phyloP scores from a whole-genome alignment of 495 filamentous ascomycete species.

The Xylaria intraflava region DNA sequence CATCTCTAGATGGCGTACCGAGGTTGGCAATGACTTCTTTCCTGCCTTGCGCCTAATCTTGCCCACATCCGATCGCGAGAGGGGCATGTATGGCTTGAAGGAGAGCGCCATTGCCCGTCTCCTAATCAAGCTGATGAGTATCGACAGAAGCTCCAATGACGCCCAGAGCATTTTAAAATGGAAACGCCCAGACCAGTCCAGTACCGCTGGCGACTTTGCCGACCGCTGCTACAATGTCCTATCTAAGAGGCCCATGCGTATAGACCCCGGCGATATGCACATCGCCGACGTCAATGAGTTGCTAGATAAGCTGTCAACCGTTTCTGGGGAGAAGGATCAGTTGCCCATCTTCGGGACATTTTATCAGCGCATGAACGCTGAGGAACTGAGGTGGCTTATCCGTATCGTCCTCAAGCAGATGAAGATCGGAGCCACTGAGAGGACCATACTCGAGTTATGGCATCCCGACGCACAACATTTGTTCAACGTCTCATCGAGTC shows the following conservation, averaged over 20 bases:
- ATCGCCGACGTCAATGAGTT: slow-evolving; percentile 86
- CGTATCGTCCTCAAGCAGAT: slow-evolving; percentile 93
- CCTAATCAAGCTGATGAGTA: slow-evolving; percentile 85
- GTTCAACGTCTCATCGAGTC: slow-evolving; percentile 85
- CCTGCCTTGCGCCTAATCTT: slow-evolving; percentile 87
- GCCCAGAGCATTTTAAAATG: slow-evolving; percentile 81
- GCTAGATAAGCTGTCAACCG: slow-evolving; percentile 70
- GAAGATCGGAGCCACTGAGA: slow-evolving; percentile 96
- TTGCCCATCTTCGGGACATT: slow-evolving; percentile 71
- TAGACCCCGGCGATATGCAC: slow-evolving; percentile 64
- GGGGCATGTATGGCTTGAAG: slow-evolving; percentile 91
- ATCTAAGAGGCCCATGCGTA: slow-evolving; percentile 74
- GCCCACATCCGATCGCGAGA: slow-evolving; percentile 89
- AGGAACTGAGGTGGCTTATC: slow-evolving; percentile 90
- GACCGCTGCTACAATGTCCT: slow-evolving; percentile 80
- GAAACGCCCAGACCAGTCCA: slow-evolving; percentile 74
- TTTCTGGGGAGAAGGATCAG: slow-evolving; percentile 75
- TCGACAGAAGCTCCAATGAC: slow-evolving; percentile 86
- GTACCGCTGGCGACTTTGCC: slow-evolving; percentile 75
- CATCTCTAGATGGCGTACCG: slow-evolving; percentile 78
- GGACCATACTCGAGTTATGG: slow-evolving; percentile 85
- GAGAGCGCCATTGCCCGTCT: slow-evolving; percentile 86
- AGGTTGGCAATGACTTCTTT: slow-evolving; percentile 88
- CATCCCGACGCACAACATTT: slow-evolving; percentile 87
- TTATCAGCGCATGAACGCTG: slow-evolving; percentile 86